These are phyloP conservation scores for Bonia amplexicaulis DNA, from an alignment of 176 grass and related monocot species.

Conservation along the genomic window DNA sequence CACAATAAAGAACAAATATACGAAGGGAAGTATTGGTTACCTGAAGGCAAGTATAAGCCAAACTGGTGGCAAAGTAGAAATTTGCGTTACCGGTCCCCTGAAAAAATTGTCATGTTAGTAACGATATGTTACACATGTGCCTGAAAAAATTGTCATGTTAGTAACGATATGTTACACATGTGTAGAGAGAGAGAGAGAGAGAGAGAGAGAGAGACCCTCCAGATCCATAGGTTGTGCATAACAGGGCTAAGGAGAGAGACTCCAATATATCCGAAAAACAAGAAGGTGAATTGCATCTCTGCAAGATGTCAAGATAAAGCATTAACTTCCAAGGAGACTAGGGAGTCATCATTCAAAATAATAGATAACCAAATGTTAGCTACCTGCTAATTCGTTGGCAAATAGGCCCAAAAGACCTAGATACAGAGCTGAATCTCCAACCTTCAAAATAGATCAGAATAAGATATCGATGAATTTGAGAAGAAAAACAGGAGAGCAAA, in stretches of 20 bases:
- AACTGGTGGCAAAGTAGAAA: constrained; percentile 91
- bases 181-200: constrained; percentile 11
- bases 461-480: constrained; percentile 17
- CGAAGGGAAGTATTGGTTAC: constrained; percentile 27
- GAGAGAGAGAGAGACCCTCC: constrained; percentile 72
- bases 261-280: constrained; percentile 86
- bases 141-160: constrained; percentile 11
- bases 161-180: neutral
- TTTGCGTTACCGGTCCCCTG: constrained; percentile 84
- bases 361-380: neutral
- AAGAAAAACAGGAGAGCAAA: neutral
- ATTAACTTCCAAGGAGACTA: constrained; percentile 6
- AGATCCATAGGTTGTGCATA: constrained; percentile 99
- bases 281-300: constrained; percentile 97
- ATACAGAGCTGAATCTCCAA: constrained; percentile 92
- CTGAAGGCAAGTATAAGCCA: constrained; percentile 97
- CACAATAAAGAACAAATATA: neutral
- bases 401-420: constrained; percentile 88
- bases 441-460: constrained; percentile 43
- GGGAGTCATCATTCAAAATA: constrained; percentile 3
- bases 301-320: constrained; percentile 36
- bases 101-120: neutral
- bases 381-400: constrained; percentile 88
- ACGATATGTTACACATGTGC: neutral
- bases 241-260: constrained; percentile 89